Conservation (phyloP, 2,329 filamentous ascomycete species). For the Niveomyces coronatus region DNA sequence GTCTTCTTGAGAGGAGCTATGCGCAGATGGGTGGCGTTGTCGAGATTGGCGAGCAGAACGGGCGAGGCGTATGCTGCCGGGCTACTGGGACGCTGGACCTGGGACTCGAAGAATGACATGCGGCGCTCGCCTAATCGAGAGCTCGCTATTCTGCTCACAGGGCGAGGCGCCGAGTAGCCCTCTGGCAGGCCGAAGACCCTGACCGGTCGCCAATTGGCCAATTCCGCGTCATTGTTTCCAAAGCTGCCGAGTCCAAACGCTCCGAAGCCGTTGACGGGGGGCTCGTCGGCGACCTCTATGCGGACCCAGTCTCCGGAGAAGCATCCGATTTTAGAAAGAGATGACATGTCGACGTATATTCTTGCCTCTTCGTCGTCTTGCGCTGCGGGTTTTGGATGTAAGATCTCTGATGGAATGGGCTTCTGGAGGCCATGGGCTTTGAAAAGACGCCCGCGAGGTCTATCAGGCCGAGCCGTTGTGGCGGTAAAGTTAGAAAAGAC, state of each 20-base stretch:
- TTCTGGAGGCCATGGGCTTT: slow-evolving; percentile 68
- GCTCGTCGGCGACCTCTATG: slow-evolving; percentile 67
- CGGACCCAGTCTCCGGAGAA: slow-evolving; percentile 97
- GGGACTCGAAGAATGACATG: slow-evolving; percentile 57
- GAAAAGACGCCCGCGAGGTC: slow-evolving; percentile 68
- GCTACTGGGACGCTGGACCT: slow-evolving; percentile 49
- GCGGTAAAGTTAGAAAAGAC: slow-evolving; percentile 84
- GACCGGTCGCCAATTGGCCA: slow-evolving; percentile 65
- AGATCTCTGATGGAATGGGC: slow-evolving; percentile 61
- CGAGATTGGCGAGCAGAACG: slow-evolving; percentile 76
- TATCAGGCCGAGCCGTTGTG: slow-evolving; percentile 65
- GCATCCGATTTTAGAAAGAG: slow-evolving; percentile 80
- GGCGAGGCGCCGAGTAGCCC: slow-evolving; percentile 46
- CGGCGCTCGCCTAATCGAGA: slow-evolving; percentile 41
- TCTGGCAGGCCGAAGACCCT: slow-evolving; percentile 86
- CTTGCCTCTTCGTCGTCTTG: slow-evolving; percentile 82
- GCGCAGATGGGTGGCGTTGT: slow-evolving; percentile 66
- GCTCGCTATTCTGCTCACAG: slow-evolving; percentile 50
- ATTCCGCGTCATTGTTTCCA: slow-evolving; percentile 40
- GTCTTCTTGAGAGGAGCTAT: slow-evolving; percentile 58
- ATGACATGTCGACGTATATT: slow-evolving; percentile 81
- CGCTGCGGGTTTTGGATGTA: slow-evolving; percentile 70
- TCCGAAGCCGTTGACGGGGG: slow-evolving; percentile 55
- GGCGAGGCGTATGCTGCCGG: slow-evolving; percentile 70
- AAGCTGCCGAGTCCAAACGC: slow-evolving; percentile 59